Evolutionary conservation across 2,329 filamentous ascomycete genomes (phyloP), one percentile per base, ranked within the genome.

Genomic region (Ceratocystis alfenasii): DNA sequence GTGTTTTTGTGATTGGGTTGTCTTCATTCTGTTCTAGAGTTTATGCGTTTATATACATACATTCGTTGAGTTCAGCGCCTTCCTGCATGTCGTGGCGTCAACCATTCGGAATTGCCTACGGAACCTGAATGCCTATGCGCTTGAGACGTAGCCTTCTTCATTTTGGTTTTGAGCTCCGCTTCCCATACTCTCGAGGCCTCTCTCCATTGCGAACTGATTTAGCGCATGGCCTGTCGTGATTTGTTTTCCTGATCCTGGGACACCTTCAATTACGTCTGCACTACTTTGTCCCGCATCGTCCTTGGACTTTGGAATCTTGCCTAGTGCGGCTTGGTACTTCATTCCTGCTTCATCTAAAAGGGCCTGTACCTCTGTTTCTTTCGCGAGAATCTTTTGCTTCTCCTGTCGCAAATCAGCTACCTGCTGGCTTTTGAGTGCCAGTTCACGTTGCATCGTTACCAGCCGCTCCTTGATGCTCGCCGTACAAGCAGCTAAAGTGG

Each of bases 321-420:
- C 76, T 70, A 81, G 74, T 0, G 74, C 76, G 17, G 78, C 75
- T 67, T 80, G 77, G 62, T 82, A 82, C 69, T 80, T 81, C 68
- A 89, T 85, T 0, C 89, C 91, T 0, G 90, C 89, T 73, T 94
- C 87, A 72, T 90, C 87, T 64, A 97, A 77, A 65, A 95, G 77
- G 22, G 81, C 80, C 75, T 96, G 92, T 0, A 96, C 87, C 74
- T 94, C 89, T 4, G 79, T 81, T 75, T 96, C 89, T 67, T 90
- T 80, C 68, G 81, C 79, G 3, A 81, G 75, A 53, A 96, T 81
- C 36, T 88, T 83, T 2, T 79, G 77, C 71, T 87, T 89, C 73
- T 95, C 89, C 67, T 79, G 78, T 70, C 84, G 81, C 62, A 92
- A 76, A 60, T 83, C 84, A 70, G 86, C 83, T 72, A 94, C 83